phyloP scores from a whole-genome alignment of 1,139 yeast species.

The Pichia sp. region DNA sequence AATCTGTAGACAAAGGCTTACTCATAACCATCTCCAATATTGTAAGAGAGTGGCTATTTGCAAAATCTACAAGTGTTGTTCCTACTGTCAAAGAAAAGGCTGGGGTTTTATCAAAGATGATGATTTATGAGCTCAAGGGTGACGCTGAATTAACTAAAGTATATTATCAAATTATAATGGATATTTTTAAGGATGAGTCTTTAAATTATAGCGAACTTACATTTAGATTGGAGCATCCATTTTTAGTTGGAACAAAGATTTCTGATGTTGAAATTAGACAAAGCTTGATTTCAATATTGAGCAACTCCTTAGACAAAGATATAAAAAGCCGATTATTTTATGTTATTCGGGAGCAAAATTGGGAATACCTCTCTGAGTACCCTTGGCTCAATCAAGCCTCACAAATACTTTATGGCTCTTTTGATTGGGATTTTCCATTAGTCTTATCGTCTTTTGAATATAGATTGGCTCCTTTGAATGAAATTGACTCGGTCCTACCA shows the following conservation, averaged over 20 bases:
- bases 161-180: constrained; percentile 81
- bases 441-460: constrained; percentile 43
- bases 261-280: constrained; percentile 70
- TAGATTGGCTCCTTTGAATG: constrained; percentile 47
- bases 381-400: constrained; percentile 95
- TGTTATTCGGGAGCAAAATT: constrained; percentile 84
- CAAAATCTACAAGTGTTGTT: constrained; percentile 61
- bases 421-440: constrained; percentile 45
- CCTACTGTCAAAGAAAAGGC: constrained; percentile 97
- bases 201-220: constrained; percentile 84
- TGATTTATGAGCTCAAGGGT: constrained; percentile 83
- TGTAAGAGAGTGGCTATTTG: constrained; percentile 85
- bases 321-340: constrained; percentile 75
- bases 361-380: constrained; percentile 92
- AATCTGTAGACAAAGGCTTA: constrained; percentile 72
- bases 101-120: constrained; percentile 87
- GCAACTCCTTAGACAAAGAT: constrained; percentile 72
- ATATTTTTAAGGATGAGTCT: constrained; percentile 76
- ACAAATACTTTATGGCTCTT: constrained; percentile 76
- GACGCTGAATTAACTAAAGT: constrained; percentile 73
- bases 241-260: constrained; percentile 84
- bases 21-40: constrained; percentile 70
- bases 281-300: constrained; percentile 73
- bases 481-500: constrained; percentile 35
- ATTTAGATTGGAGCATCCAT: constrained; percentile 94